Conservation (phyloP, 139 green algal genomes). For the Diplosphaera chodatii region DNA sequence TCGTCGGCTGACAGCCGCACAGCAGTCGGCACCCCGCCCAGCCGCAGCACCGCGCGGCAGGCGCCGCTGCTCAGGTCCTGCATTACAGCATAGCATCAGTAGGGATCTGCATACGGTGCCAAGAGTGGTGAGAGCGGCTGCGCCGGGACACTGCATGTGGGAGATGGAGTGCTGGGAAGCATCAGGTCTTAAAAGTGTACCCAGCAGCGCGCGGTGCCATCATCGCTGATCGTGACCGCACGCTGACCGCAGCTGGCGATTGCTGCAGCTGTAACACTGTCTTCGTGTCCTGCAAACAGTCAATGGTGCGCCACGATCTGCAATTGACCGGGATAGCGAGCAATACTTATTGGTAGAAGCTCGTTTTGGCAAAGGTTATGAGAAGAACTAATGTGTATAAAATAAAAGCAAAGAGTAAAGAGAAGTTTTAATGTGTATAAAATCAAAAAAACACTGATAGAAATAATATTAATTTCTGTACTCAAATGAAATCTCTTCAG, state of each 20-base stretch:
- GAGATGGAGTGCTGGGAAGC: no score
- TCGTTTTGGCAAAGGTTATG: background rate
- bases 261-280: slow-evolving; percentile 14
- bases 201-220: slow-evolving; percentile 68
- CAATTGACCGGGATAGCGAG: no score
- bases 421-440: no score
- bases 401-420: no score
- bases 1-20: slow-evolving; percentile 12
- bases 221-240: slow-evolving; percentile 57
- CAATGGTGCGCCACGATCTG: background rate
- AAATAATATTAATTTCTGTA: no score
- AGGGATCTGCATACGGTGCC: background rate
- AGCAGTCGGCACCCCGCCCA: background rate
- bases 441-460: no score
- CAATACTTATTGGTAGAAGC: no score
- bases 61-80: slow-evolving; percentile 15
- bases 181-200: no score
- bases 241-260: slow-evolving; percentile 25
- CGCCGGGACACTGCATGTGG: no score
- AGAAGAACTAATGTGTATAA: no score
- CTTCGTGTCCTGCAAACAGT: slow-evolving; percentile 15
- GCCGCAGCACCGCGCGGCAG: slow-evolving; percentile 28
- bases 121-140: background rate
- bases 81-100: background rate
- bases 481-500: no score